These are phyloP conservation scores for Tylopilus sp. DNA, from an alignment of 1,284 basidiomycete species.

Conservation along the genomic window DNA sequence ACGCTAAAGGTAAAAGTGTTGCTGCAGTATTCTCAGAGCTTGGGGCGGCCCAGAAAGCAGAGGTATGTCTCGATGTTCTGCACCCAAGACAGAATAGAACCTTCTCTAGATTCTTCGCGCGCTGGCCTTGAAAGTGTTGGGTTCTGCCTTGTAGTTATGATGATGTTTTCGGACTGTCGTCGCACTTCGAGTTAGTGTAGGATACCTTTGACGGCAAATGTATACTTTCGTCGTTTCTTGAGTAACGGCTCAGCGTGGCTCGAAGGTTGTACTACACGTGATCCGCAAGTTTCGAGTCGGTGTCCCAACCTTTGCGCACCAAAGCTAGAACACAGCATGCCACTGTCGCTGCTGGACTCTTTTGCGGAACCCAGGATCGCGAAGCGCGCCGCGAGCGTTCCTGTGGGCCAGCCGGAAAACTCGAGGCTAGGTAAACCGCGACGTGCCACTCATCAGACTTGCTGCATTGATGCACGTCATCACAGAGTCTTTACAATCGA, in stretches of 20 bases:
- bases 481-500: conserved; percentile 16
- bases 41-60: conserved; percentile 78
- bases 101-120: conserved; percentile 73
- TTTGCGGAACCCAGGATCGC: conserved; percentile 14
- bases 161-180: neutral
- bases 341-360: conserved; percentile 2
- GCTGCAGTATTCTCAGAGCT: conserved; percentile 86
- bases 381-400: conserved; percentile 18
- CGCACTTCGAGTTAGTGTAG: conserved; percentile 1
- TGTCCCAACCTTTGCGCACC: no score
- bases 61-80: conserved; percentile 45
- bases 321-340: conserved; percentile 10
- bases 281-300: no score
- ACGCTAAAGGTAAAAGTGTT: conserved; percentile 91
- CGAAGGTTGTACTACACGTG: no score
- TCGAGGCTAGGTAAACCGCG: conserved; percentile 15
- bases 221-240: no score
- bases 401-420: conserved; percentile 11
- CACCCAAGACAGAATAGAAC: conserved; percentile 6
- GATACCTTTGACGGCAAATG: neutral
- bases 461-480: conserved; percentile 14
- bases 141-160: conserved; percentile 47
- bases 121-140: conserved; percentile 86
- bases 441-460: neutral
- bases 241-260: no score